Conservation (phyloP, 2,329 filamentous ascomycete species). For the Harringtonia aguacate region DNA sequence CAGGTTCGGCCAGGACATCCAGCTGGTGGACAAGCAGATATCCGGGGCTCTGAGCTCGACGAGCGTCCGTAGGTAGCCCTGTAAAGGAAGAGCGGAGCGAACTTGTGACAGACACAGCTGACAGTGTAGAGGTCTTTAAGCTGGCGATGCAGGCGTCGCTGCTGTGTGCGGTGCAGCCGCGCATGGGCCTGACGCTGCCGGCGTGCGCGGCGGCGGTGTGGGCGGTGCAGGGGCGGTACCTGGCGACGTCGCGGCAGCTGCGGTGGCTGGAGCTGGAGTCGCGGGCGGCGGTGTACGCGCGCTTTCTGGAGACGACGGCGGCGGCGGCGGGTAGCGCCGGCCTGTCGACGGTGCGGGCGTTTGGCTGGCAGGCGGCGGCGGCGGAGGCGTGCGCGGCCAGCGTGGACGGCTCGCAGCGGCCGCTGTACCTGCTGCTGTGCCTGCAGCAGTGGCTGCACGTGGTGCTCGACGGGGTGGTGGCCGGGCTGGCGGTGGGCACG, state of each 20-base stretch:
- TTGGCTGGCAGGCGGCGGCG: constrained; percentile 28
- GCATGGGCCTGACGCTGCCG: constrained; percentile 35
- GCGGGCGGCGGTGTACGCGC: constrained; percentile 32
- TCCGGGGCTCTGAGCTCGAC: constrained; percentile 23
- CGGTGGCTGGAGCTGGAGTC: constrained; percentile 45
- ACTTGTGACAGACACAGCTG: too few relatives aligned
- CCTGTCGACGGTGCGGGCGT: constrained; percentile 34
- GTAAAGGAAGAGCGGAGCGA: too few relatives aligned
- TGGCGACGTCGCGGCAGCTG: constrained; percentile 45
- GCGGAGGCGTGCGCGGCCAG: constrained; percentile 14
- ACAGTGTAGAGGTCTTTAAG: constrained; percentile 26
- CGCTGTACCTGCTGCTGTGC: constrained; percentile 37
- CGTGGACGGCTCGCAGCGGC: constrained; percentile 34
- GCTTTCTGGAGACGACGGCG: constrained; percentile 29
- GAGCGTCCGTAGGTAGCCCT: constrained; percentile 22
- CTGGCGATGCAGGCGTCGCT: constrained; percentile 30
- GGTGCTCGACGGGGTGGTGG: constrained; percentile 37
- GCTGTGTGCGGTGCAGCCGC: constrained; percentile 32
- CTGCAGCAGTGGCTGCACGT: constrained; percentile 42
- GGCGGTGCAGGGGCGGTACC: constrained; percentile 36
- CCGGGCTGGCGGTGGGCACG: constrained; percentile 28
- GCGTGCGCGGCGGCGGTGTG: constrained; percentile 29
- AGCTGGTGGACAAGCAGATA: constrained; percentile 30
- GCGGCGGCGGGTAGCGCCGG: too few relatives aligned
- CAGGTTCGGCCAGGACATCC: constrained; percentile 33